Evolutionary conservation across 2,329 filamentous ascomycete genomes (phyloP).

Genomic region (Ramichloridium luteum): DNA sequence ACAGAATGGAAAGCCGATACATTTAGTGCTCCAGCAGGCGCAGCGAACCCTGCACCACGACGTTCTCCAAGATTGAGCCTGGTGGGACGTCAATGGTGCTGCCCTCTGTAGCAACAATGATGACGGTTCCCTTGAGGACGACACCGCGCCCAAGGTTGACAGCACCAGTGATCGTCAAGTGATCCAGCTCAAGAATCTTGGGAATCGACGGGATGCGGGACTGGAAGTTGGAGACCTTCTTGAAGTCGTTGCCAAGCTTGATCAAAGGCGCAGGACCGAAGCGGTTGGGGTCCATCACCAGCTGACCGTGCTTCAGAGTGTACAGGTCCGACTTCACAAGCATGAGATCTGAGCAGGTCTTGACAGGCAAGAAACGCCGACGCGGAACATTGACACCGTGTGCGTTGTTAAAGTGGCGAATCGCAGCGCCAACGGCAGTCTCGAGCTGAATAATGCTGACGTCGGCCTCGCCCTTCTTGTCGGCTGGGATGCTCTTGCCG

Average conservation of each 20-base stretch:
- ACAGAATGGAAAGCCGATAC: too few species aligned
- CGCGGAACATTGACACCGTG: constrained; percentile 98
- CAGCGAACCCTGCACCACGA: constrained; percentile 95
- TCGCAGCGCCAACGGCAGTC: constrained; percentile 95
- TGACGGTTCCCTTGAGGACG: constrained; percentile 94
- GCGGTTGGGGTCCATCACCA: constrained; percentile 90
- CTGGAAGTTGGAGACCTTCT: constrained; percentile 98
- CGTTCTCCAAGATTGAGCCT: constrained; percentile 94
- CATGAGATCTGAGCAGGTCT: constrained; percentile 99
- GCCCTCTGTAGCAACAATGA: constrained; percentile 95
- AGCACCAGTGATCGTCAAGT: constrained; percentile 92
- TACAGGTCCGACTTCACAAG: constrained; percentile 99
- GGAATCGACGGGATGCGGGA: constrained; percentile 77
- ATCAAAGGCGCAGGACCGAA: constrained; percentile 96
- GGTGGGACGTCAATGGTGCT: constrained; percentile 96
- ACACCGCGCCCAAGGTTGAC: constrained; percentile 95
- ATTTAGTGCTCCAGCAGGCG: constrained; percentile 54
- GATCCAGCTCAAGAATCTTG: constrained; percentile 83
- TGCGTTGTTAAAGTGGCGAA: constrained; percentile 96
- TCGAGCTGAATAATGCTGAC: constrained; percentile 96
- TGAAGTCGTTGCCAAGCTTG: constrained; percentile 98
- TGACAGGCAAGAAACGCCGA: constrained; percentile 96
- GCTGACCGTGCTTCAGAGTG: constrained; percentile 95
- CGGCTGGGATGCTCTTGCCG: constrained; percentile 93
- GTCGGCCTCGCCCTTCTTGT: constrained; percentile 99